phyloP scores from a whole-genome alignment of 345 rosid genomes.

The Citrus mangshanensis region DNA sequence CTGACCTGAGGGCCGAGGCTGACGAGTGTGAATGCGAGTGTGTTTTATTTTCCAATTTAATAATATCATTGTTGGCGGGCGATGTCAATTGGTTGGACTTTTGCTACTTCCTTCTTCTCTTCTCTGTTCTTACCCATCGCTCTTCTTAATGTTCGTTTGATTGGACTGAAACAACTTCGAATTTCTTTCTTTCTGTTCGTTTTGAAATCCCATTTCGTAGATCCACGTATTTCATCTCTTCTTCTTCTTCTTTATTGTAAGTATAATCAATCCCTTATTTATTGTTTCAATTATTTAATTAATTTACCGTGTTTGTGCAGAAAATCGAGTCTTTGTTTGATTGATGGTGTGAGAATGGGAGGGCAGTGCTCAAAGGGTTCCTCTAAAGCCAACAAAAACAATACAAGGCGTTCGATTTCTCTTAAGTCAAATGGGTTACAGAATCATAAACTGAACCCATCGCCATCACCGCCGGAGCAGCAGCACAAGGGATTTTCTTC shows the following conservation, averaged over 20 bases:
- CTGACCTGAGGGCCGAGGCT: too few species aligned
- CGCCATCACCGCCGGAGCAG: constrained; percentile 19
- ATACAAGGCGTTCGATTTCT: not conserved
- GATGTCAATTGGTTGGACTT: not conserved
- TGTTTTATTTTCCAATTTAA: not conserved
- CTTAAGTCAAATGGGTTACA: not conserved
- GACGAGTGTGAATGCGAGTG: not conserved
- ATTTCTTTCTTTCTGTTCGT: not conserved
- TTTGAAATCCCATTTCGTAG: not conserved
- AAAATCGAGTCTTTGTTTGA: not conserved
- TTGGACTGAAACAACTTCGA: not conserved
- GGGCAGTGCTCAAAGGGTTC: not conserved
- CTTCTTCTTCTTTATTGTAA: not conserved
- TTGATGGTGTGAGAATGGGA: not conserved
- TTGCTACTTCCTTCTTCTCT: not conserved
- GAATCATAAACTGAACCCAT: constrained; percentile 16
- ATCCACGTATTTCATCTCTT: not conserved
- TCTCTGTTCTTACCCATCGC: too few species aligned
- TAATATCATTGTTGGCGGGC: not conserved
- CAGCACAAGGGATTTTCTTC: constrained; percentile 18
- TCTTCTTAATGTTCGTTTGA: not conserved
- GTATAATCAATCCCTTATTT: not conserved
- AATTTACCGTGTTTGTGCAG: not conserved
- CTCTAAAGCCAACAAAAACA: not conserved
- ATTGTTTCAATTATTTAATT: not conserved